Evolutionary conservation across 345 rosid genomes (phyloP).

Genomic region (Acer negundo): DNA sequence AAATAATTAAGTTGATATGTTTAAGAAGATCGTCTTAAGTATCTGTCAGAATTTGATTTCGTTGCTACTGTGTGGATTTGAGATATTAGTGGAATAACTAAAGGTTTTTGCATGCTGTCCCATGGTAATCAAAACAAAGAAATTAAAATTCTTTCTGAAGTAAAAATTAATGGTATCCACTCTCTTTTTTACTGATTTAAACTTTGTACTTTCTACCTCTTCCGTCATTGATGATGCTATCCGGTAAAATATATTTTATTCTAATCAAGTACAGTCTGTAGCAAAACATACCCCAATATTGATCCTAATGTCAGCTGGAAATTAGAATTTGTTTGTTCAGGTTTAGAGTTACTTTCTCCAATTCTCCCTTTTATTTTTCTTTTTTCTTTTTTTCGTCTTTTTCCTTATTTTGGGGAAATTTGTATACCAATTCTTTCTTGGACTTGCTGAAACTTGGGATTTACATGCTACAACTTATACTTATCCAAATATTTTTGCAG

Average conservation of each 20-base stretch:
- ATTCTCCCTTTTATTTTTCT: neutral
- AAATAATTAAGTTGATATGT: neutral
- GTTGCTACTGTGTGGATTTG: neutral
- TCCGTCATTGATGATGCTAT: neutral
- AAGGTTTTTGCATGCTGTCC: constrained; percentile 4
- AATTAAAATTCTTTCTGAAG: neutral
- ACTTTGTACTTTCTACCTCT: neutral
- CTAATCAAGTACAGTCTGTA: neutral
- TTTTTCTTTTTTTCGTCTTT: too few relatives aligned
- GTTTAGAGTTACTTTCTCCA: neutral
- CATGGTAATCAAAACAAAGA: neutral
- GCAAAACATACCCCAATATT: too few relatives aligned
- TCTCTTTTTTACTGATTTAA: neutral
- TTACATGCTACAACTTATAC: neutral
- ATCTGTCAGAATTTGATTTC: neutral
- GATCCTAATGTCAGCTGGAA: neutral
- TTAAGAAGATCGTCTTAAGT: neutral
- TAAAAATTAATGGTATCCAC: neutral
- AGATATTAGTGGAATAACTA: neutral
- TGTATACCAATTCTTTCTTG: neutral
- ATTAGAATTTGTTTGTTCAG: neutral
- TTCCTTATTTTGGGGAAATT: neutral
- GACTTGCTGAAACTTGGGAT: constrained; percentile 1
- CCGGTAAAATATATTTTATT: neutral
- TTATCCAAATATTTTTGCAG: constrained; percentile 36